Conservation (phyloP, 2,329 filamentous ascomycete species). For the Aureobasidium leucospermi region DNA sequence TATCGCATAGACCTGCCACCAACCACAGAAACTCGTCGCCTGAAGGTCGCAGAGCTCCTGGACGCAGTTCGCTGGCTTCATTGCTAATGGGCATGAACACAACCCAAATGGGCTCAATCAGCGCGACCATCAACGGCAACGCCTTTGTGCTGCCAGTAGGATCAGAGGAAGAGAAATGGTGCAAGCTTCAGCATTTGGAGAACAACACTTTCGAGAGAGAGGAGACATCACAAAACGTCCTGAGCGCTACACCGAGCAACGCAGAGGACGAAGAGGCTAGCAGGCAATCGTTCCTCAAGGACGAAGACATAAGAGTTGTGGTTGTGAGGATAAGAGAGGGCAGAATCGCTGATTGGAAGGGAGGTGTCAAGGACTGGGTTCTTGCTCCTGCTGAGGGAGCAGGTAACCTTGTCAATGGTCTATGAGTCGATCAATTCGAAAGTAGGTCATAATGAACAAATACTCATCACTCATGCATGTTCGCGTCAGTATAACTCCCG, state of each 20-base stretch:
- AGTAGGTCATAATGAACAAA: neutral
- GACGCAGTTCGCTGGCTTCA: slow-evolving; percentile 63
- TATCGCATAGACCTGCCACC: slow-evolving; percentile 82
- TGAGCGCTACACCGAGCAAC: neutral
- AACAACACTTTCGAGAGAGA: slow-evolving; percentile 62
- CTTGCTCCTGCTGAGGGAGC: slow-evolving; percentile 13
- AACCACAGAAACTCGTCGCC: slow-evolving; percentile 45
- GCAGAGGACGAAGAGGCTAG: slow-evolving; percentile 35
- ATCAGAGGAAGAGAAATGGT: slow-evolving; percentile 77
- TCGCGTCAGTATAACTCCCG: too few relatives aligned
- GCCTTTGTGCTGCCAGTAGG: slow-evolving; percentile 66
- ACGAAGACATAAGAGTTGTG: slow-evolving; percentile 79
- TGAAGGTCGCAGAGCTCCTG: slow-evolving; percentile 39
- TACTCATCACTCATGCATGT: neutral
- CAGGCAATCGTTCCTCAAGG: slow-evolving; percentile 63
- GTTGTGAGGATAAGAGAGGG: slow-evolving; percentile 78
- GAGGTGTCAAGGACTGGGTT: slow-evolving; percentile 75
- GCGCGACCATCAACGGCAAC: slow-evolving; percentile 85
- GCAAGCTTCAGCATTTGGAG: slow-evolving; percentile 72
- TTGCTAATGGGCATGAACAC: slow-evolving; percentile 88
- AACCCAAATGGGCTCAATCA: slow-evolving; percentile 78
- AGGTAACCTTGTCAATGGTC: neutral
- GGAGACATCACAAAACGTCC: slow-evolving; percentile 16
- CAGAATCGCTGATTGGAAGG: slow-evolving; percentile 90
- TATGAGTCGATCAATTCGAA: neutral